A percentile compares a stretch with the other conserved stretches of the same genome.
Evolutionary conservation across 2,329 filamentous ascomycete species (phyloP).

Genomic region (Diaporthe helianthi): DNA sequence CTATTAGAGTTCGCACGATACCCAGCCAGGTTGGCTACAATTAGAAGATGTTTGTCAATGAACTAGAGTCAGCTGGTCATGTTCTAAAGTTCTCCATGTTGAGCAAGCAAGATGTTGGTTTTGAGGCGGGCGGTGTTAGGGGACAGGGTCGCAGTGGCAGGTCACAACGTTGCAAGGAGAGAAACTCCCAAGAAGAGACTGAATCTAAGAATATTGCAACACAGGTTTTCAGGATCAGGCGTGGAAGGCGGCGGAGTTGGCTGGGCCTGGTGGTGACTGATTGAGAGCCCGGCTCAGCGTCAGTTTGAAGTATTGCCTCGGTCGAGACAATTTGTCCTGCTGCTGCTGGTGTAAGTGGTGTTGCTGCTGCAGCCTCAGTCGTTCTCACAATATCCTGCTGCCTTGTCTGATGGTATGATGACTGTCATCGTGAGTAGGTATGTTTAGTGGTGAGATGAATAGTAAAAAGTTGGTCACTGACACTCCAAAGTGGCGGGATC

Average conservation of each 20-base stretch:
- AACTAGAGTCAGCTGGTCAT: too few species aligned
- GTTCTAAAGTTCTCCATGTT: too few species aligned
- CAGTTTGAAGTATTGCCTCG: not conserved
- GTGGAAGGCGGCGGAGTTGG: constrained; percentile 8
- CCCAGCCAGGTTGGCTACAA: constrained; percentile 4
- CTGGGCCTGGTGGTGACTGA: not conserved
- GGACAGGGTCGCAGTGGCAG: not conserved
- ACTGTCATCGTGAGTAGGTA: not conserved
- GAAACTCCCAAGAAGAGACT: not conserved
- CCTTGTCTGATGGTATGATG: not conserved
- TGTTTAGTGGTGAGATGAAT: not conserved
- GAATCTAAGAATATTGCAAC: constrained; percentile 16
- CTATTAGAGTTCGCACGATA: not conserved
- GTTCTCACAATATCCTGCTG: not conserved
- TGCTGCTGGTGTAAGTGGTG: too few species aligned
- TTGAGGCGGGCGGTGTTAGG: not conserved
- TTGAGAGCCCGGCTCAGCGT: not conserved
- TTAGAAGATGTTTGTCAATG: not conserved
- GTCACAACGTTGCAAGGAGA: not conserved
- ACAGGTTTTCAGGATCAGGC: constrained; percentile 15
- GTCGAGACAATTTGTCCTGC: not conserved
- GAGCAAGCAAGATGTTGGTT: too few species aligned
- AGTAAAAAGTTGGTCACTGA: not conserved
- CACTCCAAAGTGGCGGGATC: not conserved
- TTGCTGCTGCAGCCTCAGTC: not conserved